Conservation (phyloP, 1,284 basidiomycete genomes). For the Neolentinus lepideus region DNA sequence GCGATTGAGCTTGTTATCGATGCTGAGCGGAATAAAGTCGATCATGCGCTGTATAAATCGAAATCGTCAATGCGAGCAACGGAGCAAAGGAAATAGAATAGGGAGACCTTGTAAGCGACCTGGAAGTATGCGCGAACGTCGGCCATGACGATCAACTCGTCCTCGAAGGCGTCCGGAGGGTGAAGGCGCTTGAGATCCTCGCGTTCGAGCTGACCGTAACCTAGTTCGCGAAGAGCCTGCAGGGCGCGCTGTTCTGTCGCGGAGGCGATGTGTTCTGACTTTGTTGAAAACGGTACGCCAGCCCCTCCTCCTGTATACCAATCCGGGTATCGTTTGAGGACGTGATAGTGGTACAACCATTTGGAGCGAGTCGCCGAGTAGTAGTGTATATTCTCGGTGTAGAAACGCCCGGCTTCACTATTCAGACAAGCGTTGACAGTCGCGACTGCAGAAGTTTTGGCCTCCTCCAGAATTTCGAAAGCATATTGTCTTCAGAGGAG, state of each 20-base stretch:
- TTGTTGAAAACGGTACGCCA: no score
- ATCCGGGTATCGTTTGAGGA: background rate
- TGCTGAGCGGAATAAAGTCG: conserved; percentile 42
- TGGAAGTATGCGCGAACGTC: conserved; percentile 46
- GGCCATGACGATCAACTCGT: conserved; percentile 42
- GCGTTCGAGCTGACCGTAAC: background rate
- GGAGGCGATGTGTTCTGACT: background rate
- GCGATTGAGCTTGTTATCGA: conserved; percentile 42
- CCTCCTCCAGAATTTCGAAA: conserved; percentile 2
- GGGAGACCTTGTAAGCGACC: conserved; percentile 35
- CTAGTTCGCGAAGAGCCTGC: background rate
- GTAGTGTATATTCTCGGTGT: conserved; percentile 26
- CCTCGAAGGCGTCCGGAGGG: conserved; percentile 16
- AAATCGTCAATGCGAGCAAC: background rate
- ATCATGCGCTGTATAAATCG: conserved; percentile 39
- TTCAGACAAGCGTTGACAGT: conserved; percentile 16
- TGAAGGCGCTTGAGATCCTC: background rate
- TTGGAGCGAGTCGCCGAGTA: conserved; percentile 8
- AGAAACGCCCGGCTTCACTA: conserved; percentile 20
- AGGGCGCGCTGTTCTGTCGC: conserved; percentile 13
- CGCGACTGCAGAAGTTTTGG: background rate
- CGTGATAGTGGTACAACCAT: conserved; percentile 16
- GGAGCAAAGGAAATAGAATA: background rate
- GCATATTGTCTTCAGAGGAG: background rate
- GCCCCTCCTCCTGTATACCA: background rate